Conservation (phyloP, 495 filamentous ascomycete species). For the Filosporella fistucella region DNA sequence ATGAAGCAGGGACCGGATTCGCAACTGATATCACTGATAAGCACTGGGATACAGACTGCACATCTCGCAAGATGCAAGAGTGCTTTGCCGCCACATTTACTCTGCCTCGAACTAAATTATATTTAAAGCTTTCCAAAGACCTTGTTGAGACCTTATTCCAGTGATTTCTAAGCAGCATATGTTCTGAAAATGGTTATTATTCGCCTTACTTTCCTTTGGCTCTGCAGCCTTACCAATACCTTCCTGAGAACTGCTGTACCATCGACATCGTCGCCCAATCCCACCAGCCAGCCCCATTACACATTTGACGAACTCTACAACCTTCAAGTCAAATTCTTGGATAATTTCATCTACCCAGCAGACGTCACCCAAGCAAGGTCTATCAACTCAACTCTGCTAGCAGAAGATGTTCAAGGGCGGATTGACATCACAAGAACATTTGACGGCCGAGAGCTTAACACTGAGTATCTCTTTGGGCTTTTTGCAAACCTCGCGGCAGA, state of each 20-base stretch:
- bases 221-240: no score
- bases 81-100: no score
- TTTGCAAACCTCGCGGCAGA: slow-evolving; percentile 12
- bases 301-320: slow-evolving; percentile 14
- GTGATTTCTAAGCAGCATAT: no score
- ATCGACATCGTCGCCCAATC: neutral
- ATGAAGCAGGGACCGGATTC: no score
- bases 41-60: no score
- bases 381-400: slow-evolving; percentile 13
- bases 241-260: neutral
- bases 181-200: no score
- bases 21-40: no score
- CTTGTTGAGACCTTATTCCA: no score
- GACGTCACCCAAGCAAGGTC: slow-evolving; percentile 4
- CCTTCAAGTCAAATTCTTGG: slow-evolving; percentile 10
- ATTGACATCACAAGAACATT: slow-evolving; percentile 13
- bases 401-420: slow-evolving; percentile 8
- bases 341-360: slow-evolving; percentile 10
- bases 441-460: slow-evolving; percentile 11
- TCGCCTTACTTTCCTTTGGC: no score
- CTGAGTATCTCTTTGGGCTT: slow-evolving; percentile 15
- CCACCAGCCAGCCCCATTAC: slow-evolving; percentile 2
- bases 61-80: no score
- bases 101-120: no score
- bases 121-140: no score